Percentiles rank a stretch among this genome's conserved stretches.
Conservation (phyloP, 2,329 filamentous ascomycete genomes). For the Parafenestella ontariensis region DNA sequence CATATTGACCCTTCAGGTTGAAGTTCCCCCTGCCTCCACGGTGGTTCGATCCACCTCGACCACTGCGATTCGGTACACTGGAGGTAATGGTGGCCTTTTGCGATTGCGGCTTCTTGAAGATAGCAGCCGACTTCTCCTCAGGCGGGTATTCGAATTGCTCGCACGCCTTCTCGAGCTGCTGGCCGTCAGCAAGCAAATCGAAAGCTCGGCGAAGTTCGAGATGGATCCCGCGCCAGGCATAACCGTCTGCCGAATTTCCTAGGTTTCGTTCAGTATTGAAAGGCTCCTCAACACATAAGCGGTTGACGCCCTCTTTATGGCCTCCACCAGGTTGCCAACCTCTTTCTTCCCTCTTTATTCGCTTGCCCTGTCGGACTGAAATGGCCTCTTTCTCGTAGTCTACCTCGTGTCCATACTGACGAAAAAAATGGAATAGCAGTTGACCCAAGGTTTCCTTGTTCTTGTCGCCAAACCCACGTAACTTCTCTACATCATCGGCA, state of each 20-base stretch:
- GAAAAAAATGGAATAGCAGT: conserved; percentile 94
- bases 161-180: conserved; percentile 82
- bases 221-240: conserved; percentile 90
- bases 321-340: conserved; percentile 74
- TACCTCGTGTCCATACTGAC: conserved; percentile 91
- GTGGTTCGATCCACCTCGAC: conserved; percentile 54
- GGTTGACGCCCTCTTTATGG: conserved; percentile 65
- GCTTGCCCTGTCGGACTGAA: conserved; percentile 81
- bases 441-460: conserved; percentile 86
- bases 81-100: conserved; percentile 62
- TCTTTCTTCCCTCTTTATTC: conserved; percentile 84
- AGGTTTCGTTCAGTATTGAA: conserved; percentile 91
- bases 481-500: conserved; percentile 80
- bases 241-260: conserved; percentile 95
- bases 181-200: conserved; percentile 74
- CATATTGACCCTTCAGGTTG: conserved; percentile 56
- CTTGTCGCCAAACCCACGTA: conserved; percentile 75
- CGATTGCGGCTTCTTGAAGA: conserved; percentile 61
- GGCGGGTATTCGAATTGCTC: conserved; percentile 88
- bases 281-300: conserved; percentile 93
- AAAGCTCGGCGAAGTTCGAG: conserved; percentile 89
- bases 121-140: conserved; percentile 67
- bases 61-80: conserved; percentile 57
- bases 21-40: conserved; percentile 57
- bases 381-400: conserved; percentile 85